Evolutionary conservation across 2,329 filamentous ascomycete species (phyloP).

Genomic region (Coniochaeta pulveracea): DNA sequence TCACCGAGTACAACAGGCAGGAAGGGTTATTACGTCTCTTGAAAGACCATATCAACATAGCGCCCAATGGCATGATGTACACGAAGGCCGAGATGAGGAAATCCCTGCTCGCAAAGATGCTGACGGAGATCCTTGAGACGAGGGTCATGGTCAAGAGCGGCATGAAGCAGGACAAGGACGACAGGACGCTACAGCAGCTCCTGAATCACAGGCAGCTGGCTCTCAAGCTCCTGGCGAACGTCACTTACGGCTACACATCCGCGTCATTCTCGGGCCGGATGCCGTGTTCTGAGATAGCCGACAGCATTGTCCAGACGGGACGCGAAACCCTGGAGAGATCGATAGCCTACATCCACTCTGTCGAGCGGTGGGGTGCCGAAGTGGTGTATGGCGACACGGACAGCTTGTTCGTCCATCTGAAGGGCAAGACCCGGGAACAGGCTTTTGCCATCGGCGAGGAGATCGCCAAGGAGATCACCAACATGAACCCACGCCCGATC

Average conservation of each 20-base stretch:
- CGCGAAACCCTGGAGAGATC: constrained; percentile 90
- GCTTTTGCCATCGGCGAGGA: constrained; percentile 90
- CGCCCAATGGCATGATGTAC: constrained; percentile 96
- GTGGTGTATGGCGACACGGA: constrained; percentile 98
- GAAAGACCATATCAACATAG: constrained; percentile 78
- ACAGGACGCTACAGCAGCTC: constrained; percentile 73
- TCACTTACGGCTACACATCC: constrained; percentile 96
- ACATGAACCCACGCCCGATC: constrained; percentile 80
- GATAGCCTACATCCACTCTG: constrained; percentile 83
- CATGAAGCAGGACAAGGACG: constrained; percentile 88
- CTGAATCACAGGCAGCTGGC: constrained; percentile 91
- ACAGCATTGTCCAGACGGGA: constrained; percentile 94
- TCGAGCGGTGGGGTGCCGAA: constrained; percentile 81
- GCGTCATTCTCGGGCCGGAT: constrained; percentile 94
- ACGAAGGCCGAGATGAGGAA: constrained; percentile 75
- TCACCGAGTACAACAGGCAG: constrained; percentile 74
- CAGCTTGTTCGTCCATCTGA: constrained; percentile 83
- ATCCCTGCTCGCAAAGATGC: constrained; percentile 89
- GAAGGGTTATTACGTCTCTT: constrained; percentile 65
- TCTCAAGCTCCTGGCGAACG: constrained; percentile 93
- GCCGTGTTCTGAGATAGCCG: constrained; percentile 95
- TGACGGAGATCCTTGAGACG: constrained; percentile 90
- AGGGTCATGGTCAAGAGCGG: constrained; percentile 95
- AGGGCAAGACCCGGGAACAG: constrained; percentile 74
- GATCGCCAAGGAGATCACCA: constrained; percentile 77